Conservation (phyloP, 2,329 filamentous ascomycete genomes). For the Plectosphaerella cucumerina region DNA sequence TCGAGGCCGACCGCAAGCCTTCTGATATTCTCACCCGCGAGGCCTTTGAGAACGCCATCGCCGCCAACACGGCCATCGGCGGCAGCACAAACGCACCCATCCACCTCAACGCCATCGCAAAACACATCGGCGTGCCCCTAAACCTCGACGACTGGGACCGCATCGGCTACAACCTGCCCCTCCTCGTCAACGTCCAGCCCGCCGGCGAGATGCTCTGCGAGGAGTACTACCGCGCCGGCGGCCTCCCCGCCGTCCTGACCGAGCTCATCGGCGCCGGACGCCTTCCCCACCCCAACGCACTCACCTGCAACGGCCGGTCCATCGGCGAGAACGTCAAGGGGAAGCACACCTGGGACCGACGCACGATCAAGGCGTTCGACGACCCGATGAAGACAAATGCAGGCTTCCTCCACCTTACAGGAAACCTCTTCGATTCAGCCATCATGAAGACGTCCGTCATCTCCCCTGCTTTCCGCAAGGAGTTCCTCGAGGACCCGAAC, state of each 20-base stretch:
- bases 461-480: slow-evolving; percentile 35
- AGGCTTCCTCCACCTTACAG: slow-evolving; percentile 45
- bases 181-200: slow-evolving; percentile 51
- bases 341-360: slow-evolving; percentile 44
- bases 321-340: slow-evolving; percentile 37
- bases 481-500: slow-evolving; percentile 38
- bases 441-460: slow-evolving; percentile 51
- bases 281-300: slow-evolving; percentile 31
- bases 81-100: slow-evolving; percentile 55
- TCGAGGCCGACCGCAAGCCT: slow-evolving; percentile 41
- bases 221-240: slow-evolving; percentile 50
- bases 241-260: slow-evolving; percentile 47
- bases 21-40: slow-evolving; percentile 50
- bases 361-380: slow-evolving; percentile 38
- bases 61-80: slow-evolving; percentile 49
- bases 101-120: slow-evolving; percentile 50
- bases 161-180: slow-evolving; percentile 43
- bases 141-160: slow-evolving; percentile 50
- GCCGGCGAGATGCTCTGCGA: slow-evolving; percentile 48
- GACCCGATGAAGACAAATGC: slow-evolving; percentile 44
- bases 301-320: slow-evolving; percentile 43
- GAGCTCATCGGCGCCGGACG: slow-evolving; percentile 45
- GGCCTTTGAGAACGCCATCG: slow-evolving; percentile 54
- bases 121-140: slow-evolving; percentile 46
- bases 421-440: slow-evolving; percentile 44